Base-by-base conservation (phyloP, 2,329 filamentous ascomycete species). In the Trichocomaceae sp. region DNA sequence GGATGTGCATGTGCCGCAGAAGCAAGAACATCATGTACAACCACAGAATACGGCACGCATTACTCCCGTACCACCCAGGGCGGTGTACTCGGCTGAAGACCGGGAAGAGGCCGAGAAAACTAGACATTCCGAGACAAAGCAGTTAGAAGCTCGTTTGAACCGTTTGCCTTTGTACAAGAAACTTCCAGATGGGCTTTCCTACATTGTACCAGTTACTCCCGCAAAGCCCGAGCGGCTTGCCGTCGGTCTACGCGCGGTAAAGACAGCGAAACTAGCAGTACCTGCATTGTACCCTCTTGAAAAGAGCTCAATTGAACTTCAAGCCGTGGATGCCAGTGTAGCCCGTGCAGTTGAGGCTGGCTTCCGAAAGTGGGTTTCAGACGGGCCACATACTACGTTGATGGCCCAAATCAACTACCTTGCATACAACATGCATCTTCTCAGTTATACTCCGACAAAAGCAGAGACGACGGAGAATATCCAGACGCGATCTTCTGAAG, bases 391-490 rank as follows among this genome's bases (percentile, higher is more conserved):
- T 42, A 76, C 85, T 72, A 84, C 79, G 9, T 70, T 93, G 54
- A 86, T 87, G 72, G 85, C 82, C 56, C 86, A 88, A 61, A 69
- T 92, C 61, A 92, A 92, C 65, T 88, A 85, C 63, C 72, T 92
- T 7, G 78, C 83, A 2, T 83, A 86, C 66, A 88, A 88, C 62
- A 79, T 91, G 59, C 83, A 88, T 63, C 69, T 73, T 63, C 84
- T 83, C 13, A 86, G 80, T 63, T 85, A 81, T 63, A 78, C 56
- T 12, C 39, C 48, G 29, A 54, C 22, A 13, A 9, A 49, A 17
- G 4, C 45, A 13, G 29, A 46, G 31, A 33, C 20, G n/a, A 3
- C 26, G 19, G 39, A 20, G 33, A 41, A 52, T 20, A 15, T 42
- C 6, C 20, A 42, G 17, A 23, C 22, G 10, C 49, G 31, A 39